phyloP scores from a whole-genome alignment of 1,139 yeast species.

The Geotrichum reessii region DNA sequence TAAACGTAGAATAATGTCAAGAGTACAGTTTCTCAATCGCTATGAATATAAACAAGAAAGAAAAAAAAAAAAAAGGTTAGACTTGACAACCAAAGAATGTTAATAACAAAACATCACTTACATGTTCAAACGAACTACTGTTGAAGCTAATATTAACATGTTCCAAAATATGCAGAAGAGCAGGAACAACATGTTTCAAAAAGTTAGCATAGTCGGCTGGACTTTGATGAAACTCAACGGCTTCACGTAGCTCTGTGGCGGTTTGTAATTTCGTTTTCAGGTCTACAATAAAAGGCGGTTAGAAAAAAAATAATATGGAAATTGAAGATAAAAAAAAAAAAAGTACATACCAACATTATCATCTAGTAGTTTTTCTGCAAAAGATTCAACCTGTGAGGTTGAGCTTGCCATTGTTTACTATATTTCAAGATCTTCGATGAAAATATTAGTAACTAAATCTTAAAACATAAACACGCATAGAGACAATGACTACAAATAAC shows the following conservation, averaged over 20 bases:
- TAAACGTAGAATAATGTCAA: conserved; percentile 77
- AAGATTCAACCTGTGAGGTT: conserved; percentile 19
- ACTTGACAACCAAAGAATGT: not conserved
- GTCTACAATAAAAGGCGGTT: conserved; percentile 38
- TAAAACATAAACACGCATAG: not conserved
- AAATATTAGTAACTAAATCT: not conserved
- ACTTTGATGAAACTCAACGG: conserved; percentile 76
- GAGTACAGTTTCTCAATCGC: conserved; percentile 61
- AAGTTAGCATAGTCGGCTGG: conserved; percentile 63
- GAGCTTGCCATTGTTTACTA: conserved; percentile 13
- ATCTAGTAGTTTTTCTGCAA: conserved; percentile 24
- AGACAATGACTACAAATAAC: not conserved
- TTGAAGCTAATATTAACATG: conserved; percentile 66
- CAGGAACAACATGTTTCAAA: conserved; percentile 32
- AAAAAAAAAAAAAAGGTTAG: conserved; percentile 8
- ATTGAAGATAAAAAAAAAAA: not conserved
- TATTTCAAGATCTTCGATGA: not conserved
- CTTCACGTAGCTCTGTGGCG: conserved; percentile 76
- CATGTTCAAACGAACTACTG: conserved; percentile 31
- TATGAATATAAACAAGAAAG: no score
- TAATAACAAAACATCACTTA: conserved; percentile 20
- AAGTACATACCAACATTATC: conserved; percentile 20
- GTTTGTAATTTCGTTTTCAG: conserved; percentile 56
- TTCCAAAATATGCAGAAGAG: conserved; percentile 44
- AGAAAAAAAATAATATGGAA: no score